Conservation (phyloP, 192 early-diverging fungal species). For the Coemansia sp. region DNA sequence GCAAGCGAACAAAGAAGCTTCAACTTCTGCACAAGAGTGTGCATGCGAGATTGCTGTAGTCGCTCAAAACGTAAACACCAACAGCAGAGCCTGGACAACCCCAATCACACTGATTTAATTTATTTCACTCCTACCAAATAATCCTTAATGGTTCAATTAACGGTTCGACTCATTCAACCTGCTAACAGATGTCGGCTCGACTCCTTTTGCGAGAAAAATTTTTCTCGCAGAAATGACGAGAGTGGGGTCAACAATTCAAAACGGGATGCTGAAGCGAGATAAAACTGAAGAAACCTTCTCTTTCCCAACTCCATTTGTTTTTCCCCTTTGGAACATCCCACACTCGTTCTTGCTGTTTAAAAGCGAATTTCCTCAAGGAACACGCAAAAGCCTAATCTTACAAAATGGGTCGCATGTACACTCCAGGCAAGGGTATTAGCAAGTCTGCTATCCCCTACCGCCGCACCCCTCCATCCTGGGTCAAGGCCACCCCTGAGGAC, state of each 20-base stretch:
- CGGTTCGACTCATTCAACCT: too few species aligned
- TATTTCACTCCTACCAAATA: too few species aligned
- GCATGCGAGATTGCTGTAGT: background rate
- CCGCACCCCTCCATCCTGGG: conserved; percentile 95
- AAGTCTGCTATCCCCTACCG: conserved; percentile 71
- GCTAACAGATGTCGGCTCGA: background rate
- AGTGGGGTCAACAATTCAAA: background rate
- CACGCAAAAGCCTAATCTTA: conserved; percentile 10
- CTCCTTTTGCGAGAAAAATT: background rate
- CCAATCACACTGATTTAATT: too few species aligned
- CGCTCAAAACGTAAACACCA: conserved; percentile 3
- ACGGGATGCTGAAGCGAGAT: background rate
- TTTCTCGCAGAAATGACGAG: background rate
- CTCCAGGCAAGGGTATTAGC: conserved; percentile 96
- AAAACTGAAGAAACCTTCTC: conserved; percentile 5
- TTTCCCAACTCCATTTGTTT: conserved; percentile 1
- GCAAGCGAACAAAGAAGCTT: background rate
- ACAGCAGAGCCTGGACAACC: background rate
- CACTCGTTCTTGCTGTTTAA: conserved; percentile 11
- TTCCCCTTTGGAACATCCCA: background rate
- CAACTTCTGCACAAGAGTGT: background rate
- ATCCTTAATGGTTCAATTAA: too few species aligned
- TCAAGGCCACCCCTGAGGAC: conserved; percentile 96
- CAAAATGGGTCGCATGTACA: conserved; percentile 95
- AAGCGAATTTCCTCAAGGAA: conserved; percentile 14